These are phyloP conservation scores for Osmozyma mogii DNA, from an alignment of 805 yeast species.

Conservation along the genomic window DNA sequence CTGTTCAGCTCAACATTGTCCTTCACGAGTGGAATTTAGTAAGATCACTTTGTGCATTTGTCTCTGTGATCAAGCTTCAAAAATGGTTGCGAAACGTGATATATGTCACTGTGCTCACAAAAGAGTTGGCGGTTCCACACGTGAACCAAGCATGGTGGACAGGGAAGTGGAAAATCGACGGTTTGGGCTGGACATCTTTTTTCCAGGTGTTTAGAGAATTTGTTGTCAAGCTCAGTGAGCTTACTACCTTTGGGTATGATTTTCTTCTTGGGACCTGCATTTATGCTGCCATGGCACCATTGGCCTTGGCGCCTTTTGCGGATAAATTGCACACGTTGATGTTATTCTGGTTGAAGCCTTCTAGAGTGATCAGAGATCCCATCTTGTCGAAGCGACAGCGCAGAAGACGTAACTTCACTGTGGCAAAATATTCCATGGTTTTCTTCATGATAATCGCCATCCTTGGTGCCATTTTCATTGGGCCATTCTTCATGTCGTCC, in stretches of 20 bases:
- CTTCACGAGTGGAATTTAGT: conserved; percentile 37
- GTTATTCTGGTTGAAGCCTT: conserved; percentile 43
- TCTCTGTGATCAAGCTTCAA: conserved; percentile 31
- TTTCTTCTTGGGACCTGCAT: conserved; percentile 38
- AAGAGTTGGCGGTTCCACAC: conserved; percentile 34
- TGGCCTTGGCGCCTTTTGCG: conserved; percentile 36
- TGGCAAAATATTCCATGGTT: conserved; percentile 38
- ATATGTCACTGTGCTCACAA: conserved; percentile 25
- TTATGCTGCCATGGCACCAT: conserved; percentile 31
- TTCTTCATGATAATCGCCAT: conserved; percentile 35
- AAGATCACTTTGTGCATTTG: conserved; percentile 31
- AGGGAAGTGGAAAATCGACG: conserved; percentile 38
- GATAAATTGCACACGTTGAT: conserved; percentile 43
- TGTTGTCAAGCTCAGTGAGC: conserved; percentile 37
- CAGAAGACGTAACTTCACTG: conserved; percentile 17
- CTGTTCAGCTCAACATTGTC: conserved; percentile 29
- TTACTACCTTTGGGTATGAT: conserved; percentile 41
- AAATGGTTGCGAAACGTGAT: conserved; percentile 25
- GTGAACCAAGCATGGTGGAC: conserved; percentile 48
- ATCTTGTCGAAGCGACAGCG: conserved; percentile 34
- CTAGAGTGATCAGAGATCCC: conserved; percentile 25
- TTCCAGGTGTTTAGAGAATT: conserved; percentile 43
- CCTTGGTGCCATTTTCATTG: conserved; percentile 34
- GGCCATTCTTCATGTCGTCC: conserved; percentile 50
- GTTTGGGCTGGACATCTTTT: conserved; percentile 27